A percentile compares a stretch with the other conserved stretches of the same genome.
phyloP scores from a whole-genome alignment of 2,329 filamentous ascomycete genomes.

The Trichoderma arundinaceum region DNA sequence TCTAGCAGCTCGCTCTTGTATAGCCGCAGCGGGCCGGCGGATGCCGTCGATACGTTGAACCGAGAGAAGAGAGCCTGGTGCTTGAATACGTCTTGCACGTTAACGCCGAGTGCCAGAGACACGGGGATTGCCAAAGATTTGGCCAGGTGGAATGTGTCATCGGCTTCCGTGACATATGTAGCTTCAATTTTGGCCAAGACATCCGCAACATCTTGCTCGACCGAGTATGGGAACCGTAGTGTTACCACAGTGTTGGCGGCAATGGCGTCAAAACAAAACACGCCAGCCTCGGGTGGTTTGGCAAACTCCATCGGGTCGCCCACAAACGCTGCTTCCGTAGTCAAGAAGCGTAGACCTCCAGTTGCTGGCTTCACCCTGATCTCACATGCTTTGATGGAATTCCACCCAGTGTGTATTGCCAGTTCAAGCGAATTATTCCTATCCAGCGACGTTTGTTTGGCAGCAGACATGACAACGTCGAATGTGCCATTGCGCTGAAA shows the following conservation, averaged over 20 bases:
- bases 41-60: constrained; percentile 88
- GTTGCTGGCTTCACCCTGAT: constrained; percentile 68
- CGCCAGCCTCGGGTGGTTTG: constrained; percentile 59
- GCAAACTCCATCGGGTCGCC: constrained; percentile 50
- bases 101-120: constrained; percentile 84
- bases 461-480: constrained; percentile 68
- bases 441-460: constrained; percentile 78
- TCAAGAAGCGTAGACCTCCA: constrained; percentile 68
- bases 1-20: constrained; percentile 69
- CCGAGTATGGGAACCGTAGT: constrained; percentile 78
- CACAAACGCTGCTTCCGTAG: constrained; percentile 61
- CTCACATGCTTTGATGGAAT: constrained; percentile 65
- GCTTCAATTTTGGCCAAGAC: constrained; percentile 79
- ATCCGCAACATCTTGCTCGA: constrained; percentile 75
- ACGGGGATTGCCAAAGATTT: constrained; percentile 69
- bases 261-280: constrained; percentile 58
- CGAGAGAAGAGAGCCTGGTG: constrained; percentile 79
- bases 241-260: constrained; percentile 54
- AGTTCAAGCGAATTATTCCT: constrained; percentile 79
- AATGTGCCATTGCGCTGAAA: constrained; percentile 75
- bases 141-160: constrained; percentile 49
- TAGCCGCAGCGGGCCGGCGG: constrained; percentile 73
- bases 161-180: constrained; percentile 70
- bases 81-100: constrained; percentile 96
- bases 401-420: constrained; percentile 74